Evolutionary conservation across 2,329 filamentous ascomycete genomes (phyloP).

Genomic region (Paracoccidioides lutzii): DNA sequence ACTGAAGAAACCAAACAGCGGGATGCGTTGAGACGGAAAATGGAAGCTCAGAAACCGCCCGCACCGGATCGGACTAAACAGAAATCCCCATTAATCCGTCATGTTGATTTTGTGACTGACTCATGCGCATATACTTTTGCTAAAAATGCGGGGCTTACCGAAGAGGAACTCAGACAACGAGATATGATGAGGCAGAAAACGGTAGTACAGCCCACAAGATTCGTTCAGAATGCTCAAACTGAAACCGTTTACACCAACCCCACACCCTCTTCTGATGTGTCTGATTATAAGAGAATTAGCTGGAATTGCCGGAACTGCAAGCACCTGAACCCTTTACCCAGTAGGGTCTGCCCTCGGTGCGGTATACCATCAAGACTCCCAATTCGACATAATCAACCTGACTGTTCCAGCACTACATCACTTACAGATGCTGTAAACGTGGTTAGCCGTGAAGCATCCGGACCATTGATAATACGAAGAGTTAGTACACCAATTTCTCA

Average conservation of each 20-base stretch:
- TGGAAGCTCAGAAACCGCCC: neutral
- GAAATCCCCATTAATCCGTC: neutral
- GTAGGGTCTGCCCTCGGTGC: neutral
- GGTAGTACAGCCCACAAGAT: neutral
- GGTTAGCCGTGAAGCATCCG: too few relatives aligned
- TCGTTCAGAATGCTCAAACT: neutral
- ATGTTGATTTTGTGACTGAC: neutral
- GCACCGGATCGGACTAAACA: neutral
- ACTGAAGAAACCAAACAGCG: constrained; percentile 13
- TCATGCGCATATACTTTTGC: neutral
- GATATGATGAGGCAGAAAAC: neutral
- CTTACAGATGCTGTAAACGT: neutral
- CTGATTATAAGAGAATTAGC: neutral
- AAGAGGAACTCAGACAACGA: constrained; percentile 12
- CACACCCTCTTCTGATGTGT: neutral
- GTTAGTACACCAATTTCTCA: neutral
- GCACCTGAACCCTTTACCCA: neutral
- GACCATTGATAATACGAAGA: neutral
- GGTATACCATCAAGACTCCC: neutral
- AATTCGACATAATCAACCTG: neutral
- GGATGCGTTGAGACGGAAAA: neutral
- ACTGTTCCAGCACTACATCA: neutral
- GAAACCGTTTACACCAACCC: neutral
- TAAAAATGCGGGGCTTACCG: constrained; percentile 5
- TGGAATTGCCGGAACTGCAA: neutral